Base-by-base conservation (phyloP, 75 land plant species). In the Cupressus sempervirens region DNA sequence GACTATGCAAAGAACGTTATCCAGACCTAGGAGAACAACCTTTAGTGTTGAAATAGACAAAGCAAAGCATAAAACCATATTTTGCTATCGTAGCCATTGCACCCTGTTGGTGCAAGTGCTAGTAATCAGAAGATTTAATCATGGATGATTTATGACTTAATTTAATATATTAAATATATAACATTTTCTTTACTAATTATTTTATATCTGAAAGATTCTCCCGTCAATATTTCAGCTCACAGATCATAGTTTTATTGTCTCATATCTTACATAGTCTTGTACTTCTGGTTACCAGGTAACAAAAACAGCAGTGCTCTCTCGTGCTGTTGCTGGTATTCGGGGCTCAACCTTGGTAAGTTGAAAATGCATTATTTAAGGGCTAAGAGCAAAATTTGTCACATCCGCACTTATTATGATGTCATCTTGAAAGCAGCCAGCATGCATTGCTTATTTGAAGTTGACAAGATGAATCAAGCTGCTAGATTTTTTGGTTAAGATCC, bases 291-390 rank as follows among this genome's bases (percentile, higher is more conserved):
- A 52, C 58, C 75, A 97, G 99, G 93, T 97, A 38, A 97, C 99
- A 46, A 96, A 94, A 81, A 94, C 95, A 84, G 98, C 99, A 29
- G 89, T 96, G 92, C 96, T 97, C 35, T 97, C 99, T 26, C 93
- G 99, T 12, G 93, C 96, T 77, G 92, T 88, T 26, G 96, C 99
- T 35, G 99, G 99, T 18, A 94, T 97, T 43, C 91, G 99, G 82
- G 96, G 96, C 58, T 97, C 99, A 72, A 94, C 96, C 43, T 73
- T 97, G 93, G 99, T 97, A 86, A 93, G 88, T 16, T 70, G 48
- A 79, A 41, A 43, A 26, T 9, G 20, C 48, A 79, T 43, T 20
- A 43, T 26, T 79, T 70, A n/a, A n/a, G 30, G 43, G 81, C 81
- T 10, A 20, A 23, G 40, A 79, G 40, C 23, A 11, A 70, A 70